Base-by-base conservation (phyloP, 108 stramenopile species). In the Fistulifera solaris region DNA sequence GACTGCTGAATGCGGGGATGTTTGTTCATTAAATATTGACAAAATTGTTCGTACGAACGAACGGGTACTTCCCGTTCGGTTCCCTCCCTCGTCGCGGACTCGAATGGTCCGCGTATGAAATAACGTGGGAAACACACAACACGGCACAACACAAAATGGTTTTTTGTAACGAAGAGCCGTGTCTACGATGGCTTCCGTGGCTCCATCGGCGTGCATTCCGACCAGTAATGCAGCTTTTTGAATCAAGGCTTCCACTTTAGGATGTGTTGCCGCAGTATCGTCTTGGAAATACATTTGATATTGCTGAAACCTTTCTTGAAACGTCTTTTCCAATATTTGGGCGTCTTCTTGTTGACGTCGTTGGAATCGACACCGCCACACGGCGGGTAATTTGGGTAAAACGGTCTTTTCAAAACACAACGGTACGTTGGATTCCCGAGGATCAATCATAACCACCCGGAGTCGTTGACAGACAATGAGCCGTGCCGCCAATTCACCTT, bases 161-260 rank as follows among this genome's bases (percentile, higher is more conserved):
- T 89, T 93, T 40, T 57, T 45, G 58, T 74, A 81, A n/a, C 55
- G 16, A 39, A 85, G 56, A 12, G 87, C 87, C 38, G 71, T 70
- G 46, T 93, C 83, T 2, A 89, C 88, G 48, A 93, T 89, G 4
- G 79, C 82, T 60, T 93, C 92, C 0, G 92, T 93, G 5, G 87
- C 85, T 22, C 78, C 85, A 68, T 93, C 92, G 5, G 87, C 80
- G 62, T 93, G 92, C 31, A 93, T 25, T 27, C 87, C 92, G 38
- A 87, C 69, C 14, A 91, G 62, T 10, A 94, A 48, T 22, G 81
- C 73, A 48, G 75, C 58, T 63, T 61, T 50, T 49, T 59, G 40
- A 22, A 72, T 42, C 0, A 61, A 61, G 19, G 38, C 41, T 27
- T 52, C 15, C 51, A 28, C 11, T 22, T 38, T 27, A 14, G n/a